Evolutionary conservation across 1,139 yeast genomes (phyloP).

Genomic region (Insectozyma bohioensis): DNA sequence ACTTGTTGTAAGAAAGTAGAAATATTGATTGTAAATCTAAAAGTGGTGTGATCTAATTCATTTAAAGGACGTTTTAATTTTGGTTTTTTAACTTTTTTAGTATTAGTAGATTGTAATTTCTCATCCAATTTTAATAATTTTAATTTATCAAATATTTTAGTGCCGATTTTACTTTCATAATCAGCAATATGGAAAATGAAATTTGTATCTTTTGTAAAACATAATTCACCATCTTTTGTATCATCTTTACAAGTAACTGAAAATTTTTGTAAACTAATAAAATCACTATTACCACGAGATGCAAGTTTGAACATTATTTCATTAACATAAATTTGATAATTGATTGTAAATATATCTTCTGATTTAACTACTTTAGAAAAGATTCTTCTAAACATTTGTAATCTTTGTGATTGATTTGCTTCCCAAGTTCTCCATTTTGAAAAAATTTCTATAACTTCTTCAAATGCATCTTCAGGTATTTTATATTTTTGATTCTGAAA

Average conservation of each 20-base stretch:
- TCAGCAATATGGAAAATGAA: conserved; percentile 21
- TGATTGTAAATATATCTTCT: neutral
- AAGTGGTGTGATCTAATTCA: neutral
- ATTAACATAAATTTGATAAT: conserved; percentile 9
- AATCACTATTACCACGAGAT: conserved; percentile 15
- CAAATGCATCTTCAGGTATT: conserved; percentile 53
- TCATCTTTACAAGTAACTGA: conserved; percentile 11
- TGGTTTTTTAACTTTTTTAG: neutral
- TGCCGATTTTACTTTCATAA: conserved; percentile 26
- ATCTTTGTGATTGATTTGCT: conserved; percentile 45
- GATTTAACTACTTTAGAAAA: conserved; percentile 22
- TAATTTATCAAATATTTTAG: conserved; percentile 16
- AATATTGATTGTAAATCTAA: conserved; percentile 8
- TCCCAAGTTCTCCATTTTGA: conserved; percentile 95
- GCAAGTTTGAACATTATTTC: conserved; percentile 8
- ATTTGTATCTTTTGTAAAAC: conserved; percentile 14
- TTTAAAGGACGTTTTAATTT: no score
- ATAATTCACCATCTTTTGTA: no score
- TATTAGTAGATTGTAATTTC: no score
- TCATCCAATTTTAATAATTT: conserved; percentile 6
- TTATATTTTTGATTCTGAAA: conserved; percentile 27
- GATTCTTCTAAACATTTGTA: conserved; percentile 50
- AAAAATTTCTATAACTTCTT: conserved; percentile 57
- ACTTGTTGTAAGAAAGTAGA: conserved; percentile 14
- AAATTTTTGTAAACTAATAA: conserved; percentile 15